A percentile compares a stretch with the other conserved stretches of the same genome.
Conservation (phyloP, 805 yeast genomes). For the Candida tammaniensis region DNA sequence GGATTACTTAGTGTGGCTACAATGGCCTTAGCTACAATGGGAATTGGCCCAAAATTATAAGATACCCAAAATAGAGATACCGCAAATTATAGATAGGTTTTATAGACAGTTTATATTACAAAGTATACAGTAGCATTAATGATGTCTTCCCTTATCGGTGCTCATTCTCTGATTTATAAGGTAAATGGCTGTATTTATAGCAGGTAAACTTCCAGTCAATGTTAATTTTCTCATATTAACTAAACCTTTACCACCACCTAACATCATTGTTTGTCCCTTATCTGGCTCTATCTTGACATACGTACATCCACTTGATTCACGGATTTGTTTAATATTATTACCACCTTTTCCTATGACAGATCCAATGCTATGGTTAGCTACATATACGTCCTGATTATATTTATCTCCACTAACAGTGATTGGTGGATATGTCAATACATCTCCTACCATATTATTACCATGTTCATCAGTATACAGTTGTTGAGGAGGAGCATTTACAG, state of each 20-base stretch:
- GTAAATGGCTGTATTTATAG: conserved; percentile 70
- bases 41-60: too few relatives aligned
- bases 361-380: conserved; percentile 78
- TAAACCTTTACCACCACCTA: conserved; percentile 43
- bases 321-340: conserved; percentile 71
- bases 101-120: too few relatives aligned
- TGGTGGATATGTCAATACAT: conserved; percentile 40
- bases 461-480: conserved; percentile 41
- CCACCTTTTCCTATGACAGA: conserved; percentile 87
- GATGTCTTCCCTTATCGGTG: conserved; percentile 57
- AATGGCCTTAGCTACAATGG: conserved; percentile 69
- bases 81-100: too few relatives aligned
- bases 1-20: conserved; percentile 83
- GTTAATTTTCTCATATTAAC: conserved; percentile 56
- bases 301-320: conserved; percentile 68
- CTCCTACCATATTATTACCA: conserved; percentile 43
- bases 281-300: conserved; percentile 70
- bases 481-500: conserved; percentile 29
- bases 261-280: conserved; percentile 46
- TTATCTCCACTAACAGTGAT: conserved; percentile 47
- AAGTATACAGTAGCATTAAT: too few relatives aligned
- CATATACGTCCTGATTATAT: conserved; percentile 65
- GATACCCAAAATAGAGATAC: too few relatives aligned
- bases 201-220: conserved; percentile 62
- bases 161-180: conserved; percentile 71